A percentile compares a stretch with the other conserved stretches of the same genome.
phyloP scores from a whole-genome alignment of 768 basidiomycete species.

The Lyophyllum shimeji region DNA sequence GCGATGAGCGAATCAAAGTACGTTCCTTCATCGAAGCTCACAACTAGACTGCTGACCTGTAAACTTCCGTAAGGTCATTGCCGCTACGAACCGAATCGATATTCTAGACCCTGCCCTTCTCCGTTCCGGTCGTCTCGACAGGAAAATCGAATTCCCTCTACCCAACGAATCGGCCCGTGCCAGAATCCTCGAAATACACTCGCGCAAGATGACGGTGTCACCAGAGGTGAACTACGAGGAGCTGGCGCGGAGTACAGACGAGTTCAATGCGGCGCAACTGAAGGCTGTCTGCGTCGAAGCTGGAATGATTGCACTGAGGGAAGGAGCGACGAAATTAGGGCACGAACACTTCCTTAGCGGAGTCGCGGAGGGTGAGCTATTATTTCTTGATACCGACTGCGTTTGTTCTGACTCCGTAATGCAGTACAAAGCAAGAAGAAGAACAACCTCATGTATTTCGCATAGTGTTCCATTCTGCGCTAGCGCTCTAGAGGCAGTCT shows the following conservation, averaged over 20 bases:
- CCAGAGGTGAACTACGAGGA: constrained; percentile 96
- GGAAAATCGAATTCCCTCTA: constrained; percentile 98
- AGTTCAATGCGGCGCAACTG: constrained; percentile 96
- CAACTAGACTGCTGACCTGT: constrained; percentile 9
- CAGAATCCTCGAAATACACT: constrained; percentile 94
- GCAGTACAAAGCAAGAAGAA: constrained; percentile 99
- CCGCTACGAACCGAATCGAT: constrained; percentile 98
- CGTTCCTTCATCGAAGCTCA: constrained; percentile 12
- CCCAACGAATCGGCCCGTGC: constrained; percentile 97
- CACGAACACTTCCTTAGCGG: constrained; percentile 97
- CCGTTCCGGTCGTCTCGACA: constrained; percentile 94
- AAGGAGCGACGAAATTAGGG: constrained; percentile 83
- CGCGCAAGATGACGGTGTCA: constrained; percentile 90
- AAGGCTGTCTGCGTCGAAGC: constrained; percentile 99
- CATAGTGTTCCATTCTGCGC: constrained; percentile 41
- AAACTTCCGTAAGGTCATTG: constrained; percentile 72
- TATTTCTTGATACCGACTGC: constrained; percentile 4
- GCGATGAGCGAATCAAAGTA: constrained; percentile 97
- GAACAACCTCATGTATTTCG: constrained; percentile 95
- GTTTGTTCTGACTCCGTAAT: constrained; percentile 14
- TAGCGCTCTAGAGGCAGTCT: not conserved
- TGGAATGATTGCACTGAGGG: constrained; percentile 96
- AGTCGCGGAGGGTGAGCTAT: constrained; percentile 74
- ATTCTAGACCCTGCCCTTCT: constrained; percentile 98
- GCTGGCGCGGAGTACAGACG: constrained; percentile 93